Evolutionary conservation across 441 rosid genomes (phyloP), one percentile per base, ranked within the genome.

Genomic region (Euphorbia celastroides): DNA sequence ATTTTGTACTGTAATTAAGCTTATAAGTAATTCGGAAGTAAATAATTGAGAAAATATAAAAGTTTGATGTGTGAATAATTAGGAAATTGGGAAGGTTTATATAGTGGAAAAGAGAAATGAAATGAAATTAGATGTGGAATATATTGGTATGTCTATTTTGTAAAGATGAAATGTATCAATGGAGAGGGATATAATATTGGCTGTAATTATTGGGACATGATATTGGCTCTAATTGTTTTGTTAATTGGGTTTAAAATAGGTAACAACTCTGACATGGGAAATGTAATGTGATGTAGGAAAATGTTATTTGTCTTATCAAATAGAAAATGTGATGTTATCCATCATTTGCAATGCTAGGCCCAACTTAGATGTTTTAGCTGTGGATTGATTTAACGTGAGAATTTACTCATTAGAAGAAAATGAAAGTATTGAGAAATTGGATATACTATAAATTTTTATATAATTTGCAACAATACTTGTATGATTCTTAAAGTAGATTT

Each of bases 61-160:
- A 31, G 51, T 65, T 52, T 19, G 65, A 28, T 72, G 64, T 61
- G 63, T 51, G 63, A 54, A 23, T 23, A 36, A 59, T 34, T 12
- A 0, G 65, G 25, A 32, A 36, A 56, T 23, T 41, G 31, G 61
- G 31, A 48, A 73, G 44, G 69, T 5, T 74, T 60, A 75, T 73
- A 81, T 81, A 59, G 34, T 52, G 66, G 57, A 16, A 26, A 16
- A 32, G 67, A 20, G 66, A 61, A 46, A 57, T 27, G 38, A 17
- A 57, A 16, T 20, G 13, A 57, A 17, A 28, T 57, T 27, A 57
- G 61, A 38, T 57, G 38, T 27, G 5, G 28, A 57, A 4, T 26
- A 57, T n/a, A n/a, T n/a, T n/a, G 31, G 60, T 6, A 16, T 28
- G 28, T 28, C 26, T 57, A 30, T 16, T 28, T 2, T 26, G 6